Percentiles rank a stretch among this genome's conserved stretches.
These are phyloP conservation scores for Babesia ovis DNA, from an alignment of 169 alveolate genomes.

Conservation along the genomic window DNA sequence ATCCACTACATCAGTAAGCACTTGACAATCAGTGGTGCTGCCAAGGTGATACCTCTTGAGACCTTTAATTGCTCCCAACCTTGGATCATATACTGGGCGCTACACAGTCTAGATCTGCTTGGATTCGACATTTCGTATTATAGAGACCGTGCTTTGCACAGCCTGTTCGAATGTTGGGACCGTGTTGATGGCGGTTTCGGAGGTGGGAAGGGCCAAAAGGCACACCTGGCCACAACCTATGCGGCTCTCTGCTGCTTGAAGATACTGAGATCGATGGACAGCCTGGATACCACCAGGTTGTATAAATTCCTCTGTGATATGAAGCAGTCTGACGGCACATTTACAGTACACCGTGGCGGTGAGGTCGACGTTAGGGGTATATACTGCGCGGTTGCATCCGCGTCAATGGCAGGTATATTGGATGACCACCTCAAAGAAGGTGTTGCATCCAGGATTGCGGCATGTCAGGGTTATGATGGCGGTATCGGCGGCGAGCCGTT, in stretches of 20 bases:
- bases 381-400: constrained; percentile 91
- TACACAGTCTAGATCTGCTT: constrained; percentile 45
- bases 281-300: constrained; percentile 84
- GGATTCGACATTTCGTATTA: constrained; percentile 45
- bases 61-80: constrained; percentile 54
- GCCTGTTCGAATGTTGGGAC: constrained; percentile 63
- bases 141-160: constrained; percentile 32
- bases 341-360: constrained; percentile 89
- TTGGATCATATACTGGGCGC: constrained; percentile 64
- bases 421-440: constrained; percentile 85
- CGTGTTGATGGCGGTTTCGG: constrained; percentile 86
- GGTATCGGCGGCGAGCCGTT: constrained; percentile 92
- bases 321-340: constrained; percentile 88
- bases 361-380: constrained; percentile 94
- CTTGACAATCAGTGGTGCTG: constrained; percentile 25
- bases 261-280: constrained; percentile 79
- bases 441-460: constrained; percentile 84
- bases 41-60: constrained; percentile 37
- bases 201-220: constrained; percentile 87
- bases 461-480: constrained; percentile 96
- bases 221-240: constrained; percentile 91
- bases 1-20: constrained; percentile 27
- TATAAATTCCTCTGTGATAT: constrained; percentile 82
- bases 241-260: constrained; percentile 85
- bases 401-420: constrained; percentile 86